A percentile compares a stretch with the other conserved stretches of the same genome.
These are phyloP conservation scores for Sphaerostilbella broomeana DNA, from an alignment of 2,329 filamentous ascomycete species.

Conservation along the genomic window DNA sequence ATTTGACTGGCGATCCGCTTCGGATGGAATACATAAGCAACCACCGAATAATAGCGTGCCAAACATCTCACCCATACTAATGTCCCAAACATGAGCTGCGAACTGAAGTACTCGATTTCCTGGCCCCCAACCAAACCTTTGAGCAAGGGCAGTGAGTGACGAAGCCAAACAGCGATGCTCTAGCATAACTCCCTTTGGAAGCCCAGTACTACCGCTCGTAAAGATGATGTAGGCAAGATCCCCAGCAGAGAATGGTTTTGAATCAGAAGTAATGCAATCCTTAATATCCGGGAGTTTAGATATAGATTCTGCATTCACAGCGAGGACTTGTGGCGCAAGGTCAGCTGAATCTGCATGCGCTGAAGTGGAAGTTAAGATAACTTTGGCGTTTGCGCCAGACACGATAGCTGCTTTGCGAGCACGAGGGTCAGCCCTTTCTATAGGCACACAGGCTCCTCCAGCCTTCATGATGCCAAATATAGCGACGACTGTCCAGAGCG, in stretches of 20 bases:
- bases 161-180: slow-evolving; percentile 8
- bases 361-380: slow-evolving; percentile 4
- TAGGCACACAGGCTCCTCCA: slow-evolving; percentile 21
- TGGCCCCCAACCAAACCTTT: neutral
- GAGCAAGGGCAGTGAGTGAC: slow-evolving; percentile 3
- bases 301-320: neutral
- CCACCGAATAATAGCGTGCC: slow-evolving; percentile 6
- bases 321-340: neutral
- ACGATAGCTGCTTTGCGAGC: slow-evolving; percentile 8
- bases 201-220: slow-evolving; percentile 9
- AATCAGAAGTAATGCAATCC: neutral
- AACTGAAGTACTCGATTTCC: slow-evolving; percentile 6
- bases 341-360: slow-evolving; percentile 3
- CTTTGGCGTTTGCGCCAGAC: slow-evolving; percentile 7
- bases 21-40: slow-evolving; percentile 8
- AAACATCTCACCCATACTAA: slow-evolving; percentile 10
- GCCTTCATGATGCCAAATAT: slow-evolving; percentile 23
- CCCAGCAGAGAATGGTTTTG: too few relatives aligned
- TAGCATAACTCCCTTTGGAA: slow-evolving; percentile 11
- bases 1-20: slow-evolving; percentile 5
- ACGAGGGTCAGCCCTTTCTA: slow-evolving; percentile 20
- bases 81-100: slow-evolving; percentile 11
- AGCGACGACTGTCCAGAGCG: slow-evolving; percentile 16
- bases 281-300: neutral
- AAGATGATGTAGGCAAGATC: slow-evolving; percentile 11